Conservation (phyloP, 352 stramenopile genomes). For the Chrysophaeum taylorii region DNA sequence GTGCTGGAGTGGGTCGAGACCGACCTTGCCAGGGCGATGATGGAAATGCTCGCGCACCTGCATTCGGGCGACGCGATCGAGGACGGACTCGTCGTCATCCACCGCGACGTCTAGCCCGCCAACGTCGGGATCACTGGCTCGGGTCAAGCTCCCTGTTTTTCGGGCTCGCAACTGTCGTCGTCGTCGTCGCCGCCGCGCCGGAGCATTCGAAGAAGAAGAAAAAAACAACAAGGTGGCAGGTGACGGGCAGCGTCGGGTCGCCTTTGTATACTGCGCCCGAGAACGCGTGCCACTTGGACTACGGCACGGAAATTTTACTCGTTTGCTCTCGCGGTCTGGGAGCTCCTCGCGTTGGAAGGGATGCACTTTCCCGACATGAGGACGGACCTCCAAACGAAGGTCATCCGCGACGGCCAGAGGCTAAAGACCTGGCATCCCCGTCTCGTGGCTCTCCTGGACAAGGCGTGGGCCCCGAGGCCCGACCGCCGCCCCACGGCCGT, state of each 20-base stretch:
- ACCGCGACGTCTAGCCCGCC: constrained; percentile 27
- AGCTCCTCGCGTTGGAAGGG: not conserved
- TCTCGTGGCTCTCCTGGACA: too few relatives aligned
- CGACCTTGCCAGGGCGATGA: not conserved
- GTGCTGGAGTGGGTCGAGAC: not conserved
- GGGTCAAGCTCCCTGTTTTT: constrained; percentile 43
- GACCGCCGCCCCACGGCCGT: too few relatives aligned
- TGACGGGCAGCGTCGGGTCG: constrained; percentile 44
- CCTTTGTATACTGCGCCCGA: constrained; percentile 48
- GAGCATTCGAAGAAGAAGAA: constrained; percentile 22
- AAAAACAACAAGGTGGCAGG: constrained; percentile 30
- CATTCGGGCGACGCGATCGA: not conserved
- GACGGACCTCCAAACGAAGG: not conserved
- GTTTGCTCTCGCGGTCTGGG: constrained; percentile 10
- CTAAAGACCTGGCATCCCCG: too few relatives aligned
- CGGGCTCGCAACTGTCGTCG: constrained; percentile 36
- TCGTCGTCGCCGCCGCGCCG: constrained; percentile 26
- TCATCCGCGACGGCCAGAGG: not conserved
- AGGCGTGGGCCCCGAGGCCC: too few relatives aligned
- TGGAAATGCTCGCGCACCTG: constrained; percentile 11
- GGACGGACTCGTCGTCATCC: constrained; percentile 1
- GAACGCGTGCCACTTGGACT: constrained; percentile 35
- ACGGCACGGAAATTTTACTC: constrained; percentile 45
- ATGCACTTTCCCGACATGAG: not conserved
- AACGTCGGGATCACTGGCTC: constrained; percentile 34